Base-by-base conservation (phyloP, 306 rosid species). In the Cicer chorassanicum region DNA sequence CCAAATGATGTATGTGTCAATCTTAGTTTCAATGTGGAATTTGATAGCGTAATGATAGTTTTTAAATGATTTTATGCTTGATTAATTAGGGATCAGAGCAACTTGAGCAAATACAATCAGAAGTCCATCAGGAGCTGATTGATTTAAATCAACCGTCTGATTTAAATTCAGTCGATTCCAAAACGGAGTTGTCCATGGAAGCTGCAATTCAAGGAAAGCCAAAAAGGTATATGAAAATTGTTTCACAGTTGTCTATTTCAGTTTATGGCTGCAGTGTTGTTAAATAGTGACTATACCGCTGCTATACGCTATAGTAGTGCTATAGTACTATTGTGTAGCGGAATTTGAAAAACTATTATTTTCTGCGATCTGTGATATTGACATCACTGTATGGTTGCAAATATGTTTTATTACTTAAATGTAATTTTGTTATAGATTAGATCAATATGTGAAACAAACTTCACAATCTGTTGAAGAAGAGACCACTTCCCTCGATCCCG, bases 201-300 rank as follows among this genome's bases (percentile, higher is more conserved):
- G 91, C 87, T 82, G 75, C 90, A 16, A 64, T 88, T 40, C 83
- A 71, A 59, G 95, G 89, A 84, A 94, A 84, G 84, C 93, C 98
- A 39, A 78, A 80, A 85, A 82, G 90, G 98, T 94, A 61, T 44
- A 36, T 42, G 39, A 49, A 73, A 40, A 72, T 80, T 21, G 34
- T 38, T 68, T 72, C 79, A 14, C 13, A 21, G 72, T 78, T 68
- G 51, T 80, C 13, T 54, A 34, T 79, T 57, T 40, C 46, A 78
- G 74, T 70, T 67, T 44, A 62, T 64, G 72, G 75, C 78, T 78
- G 72, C 71, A 72, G 3, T 29, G 36, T 29, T 29, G 36, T 29
- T 29, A 29, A 29, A 29, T 29, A 29, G 36, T 29, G 36, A 29
- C 36, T 29, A 29, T 29, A 29, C 5, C 36, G 0, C 36, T 4